Evolutionary conservation across 139 green algal species (phyloP).

Genomic region (Haematococcus lacustris): DNA sequence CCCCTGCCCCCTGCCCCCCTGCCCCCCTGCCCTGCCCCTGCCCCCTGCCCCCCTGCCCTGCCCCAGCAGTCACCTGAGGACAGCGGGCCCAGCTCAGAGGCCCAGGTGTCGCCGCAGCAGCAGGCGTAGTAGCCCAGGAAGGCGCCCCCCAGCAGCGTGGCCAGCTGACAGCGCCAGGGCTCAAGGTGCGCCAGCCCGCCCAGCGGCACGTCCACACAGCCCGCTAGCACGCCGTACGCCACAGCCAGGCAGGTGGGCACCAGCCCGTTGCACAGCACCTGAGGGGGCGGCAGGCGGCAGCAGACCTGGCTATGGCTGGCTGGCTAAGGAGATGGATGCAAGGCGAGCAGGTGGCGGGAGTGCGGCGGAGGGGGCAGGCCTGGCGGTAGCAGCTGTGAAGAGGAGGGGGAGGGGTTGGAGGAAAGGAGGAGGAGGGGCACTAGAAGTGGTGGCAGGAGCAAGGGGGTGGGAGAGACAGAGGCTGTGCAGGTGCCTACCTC

Average conservation of each 20-base stretch:
- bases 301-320: too few relatives aligned
- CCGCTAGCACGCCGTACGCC: slow-evolving; percentile 41
- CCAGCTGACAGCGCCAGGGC: slow-evolving; percentile 26
- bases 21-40: too few relatives aligned
- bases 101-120: slow-evolving; percentile 90
- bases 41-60: too few relatives aligned
- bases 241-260: slow-evolving; percentile 47
- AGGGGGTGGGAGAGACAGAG: too few relatives aligned
- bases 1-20: too few relatives aligned
- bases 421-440: too few relatives aligned
- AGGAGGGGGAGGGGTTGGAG: not conserved
- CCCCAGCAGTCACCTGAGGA: too few relatives aligned
- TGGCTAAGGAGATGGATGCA: too few relatives aligned
- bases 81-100: slow-evolving; percentile 81
- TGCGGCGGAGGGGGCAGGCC: too few relatives aligned
- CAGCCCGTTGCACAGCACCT: slow-evolving; percentile 51
- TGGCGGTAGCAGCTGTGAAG: too few relatives aligned
- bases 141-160: slow-evolving; percentile 36
- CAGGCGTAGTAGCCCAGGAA: slow-evolving; percentile 86
- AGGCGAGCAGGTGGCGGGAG: not conserved
- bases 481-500: too few relatives aligned
- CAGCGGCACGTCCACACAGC: slow-evolving; percentile 50
- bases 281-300: not conserved
- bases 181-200: slow-evolving; percentile 19
- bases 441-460: too few relatives aligned